Percentiles rank a stretch among this genome's conserved stretches.
phyloP scores from a whole-genome alignment of 768 basidiomycete genomes.

The Suillus clintonianus region DNA sequence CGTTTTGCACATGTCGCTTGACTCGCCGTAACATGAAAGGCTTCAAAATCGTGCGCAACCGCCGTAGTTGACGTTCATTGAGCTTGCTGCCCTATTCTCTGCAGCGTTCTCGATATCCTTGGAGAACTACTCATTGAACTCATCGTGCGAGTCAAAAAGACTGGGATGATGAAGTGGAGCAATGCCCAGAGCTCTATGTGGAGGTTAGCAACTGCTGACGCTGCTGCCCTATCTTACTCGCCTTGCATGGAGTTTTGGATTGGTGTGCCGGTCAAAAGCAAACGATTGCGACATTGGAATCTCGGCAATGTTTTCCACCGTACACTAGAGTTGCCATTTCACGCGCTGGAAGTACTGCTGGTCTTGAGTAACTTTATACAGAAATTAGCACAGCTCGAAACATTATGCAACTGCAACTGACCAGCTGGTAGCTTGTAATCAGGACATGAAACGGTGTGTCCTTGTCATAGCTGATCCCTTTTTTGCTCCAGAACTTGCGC shows the following conservation, averaged over 20 bases:
- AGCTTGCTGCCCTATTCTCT: conserved; percentile 87
- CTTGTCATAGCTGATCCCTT: conserved; percentile 92
- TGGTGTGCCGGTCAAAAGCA: conserved; percentile 94
- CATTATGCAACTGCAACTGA: conserved; percentile 35
- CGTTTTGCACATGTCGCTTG: conserved; percentile 99
- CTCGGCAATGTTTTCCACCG: conserved; percentile 97
- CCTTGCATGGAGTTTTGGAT: conserved; percentile 99
- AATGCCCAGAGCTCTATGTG: conserved; percentile 92
- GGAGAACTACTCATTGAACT: conserved; percentile 99
- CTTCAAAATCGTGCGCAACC: conserved; percentile 97
- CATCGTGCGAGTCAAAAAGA: conserved; percentile 97
- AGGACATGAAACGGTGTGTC: conserved; percentile 96
- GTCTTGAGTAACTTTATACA: conserved; percentile 81
- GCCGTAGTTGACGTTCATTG: conserved; percentile 92
- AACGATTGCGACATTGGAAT: conserved; percentile 93
- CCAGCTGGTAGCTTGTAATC: conserved; percentile 96
- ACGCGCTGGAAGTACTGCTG: conserved; percentile 97
- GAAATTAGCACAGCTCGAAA: conserved; percentile 7
- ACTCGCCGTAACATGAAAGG: conserved; percentile 98
- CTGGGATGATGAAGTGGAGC: conserved; percentile 99
- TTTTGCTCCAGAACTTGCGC: conserved; percentile 97
- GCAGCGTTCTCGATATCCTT: conserved; percentile 97
- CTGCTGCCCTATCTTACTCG: conserved; percentile 32
- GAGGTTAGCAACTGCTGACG: conserved; percentile 5
- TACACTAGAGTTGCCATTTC: conserved; percentile 94